Evolutionary conservation across 305 asterid species (phyloP).

Genomic region (Fraxinus albicans): DNA sequence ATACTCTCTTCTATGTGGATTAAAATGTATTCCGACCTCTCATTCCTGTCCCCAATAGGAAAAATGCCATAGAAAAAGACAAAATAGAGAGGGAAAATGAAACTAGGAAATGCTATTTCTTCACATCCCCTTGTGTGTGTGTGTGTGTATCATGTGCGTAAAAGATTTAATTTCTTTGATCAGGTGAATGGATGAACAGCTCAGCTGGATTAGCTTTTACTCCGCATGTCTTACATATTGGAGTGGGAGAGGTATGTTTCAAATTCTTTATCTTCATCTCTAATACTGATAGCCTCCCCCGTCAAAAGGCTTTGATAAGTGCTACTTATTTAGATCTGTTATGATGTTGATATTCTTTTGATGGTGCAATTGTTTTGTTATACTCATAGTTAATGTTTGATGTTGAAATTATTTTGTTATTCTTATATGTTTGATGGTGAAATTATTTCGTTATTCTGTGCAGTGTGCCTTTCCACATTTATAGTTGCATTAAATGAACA

Average conservation of each 20-base stretch:
- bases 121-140: background rate
- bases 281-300: background rate
- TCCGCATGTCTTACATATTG: conserved; percentile 51
- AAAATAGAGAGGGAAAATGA: background rate
- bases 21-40: background rate
- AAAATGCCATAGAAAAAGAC: background rate
- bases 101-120: background rate
- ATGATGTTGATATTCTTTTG: background rate
- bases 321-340: background rate
- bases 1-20: background rate
- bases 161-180: background rate
- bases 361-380: background rate
- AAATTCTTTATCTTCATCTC: background rate
- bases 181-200: conserved; percentile 73
- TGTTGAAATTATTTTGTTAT: background rate
- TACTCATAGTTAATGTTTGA: background rate
- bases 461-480: background rate
- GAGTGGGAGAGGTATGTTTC: conserved; percentile 51
- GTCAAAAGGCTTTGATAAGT: background rate
- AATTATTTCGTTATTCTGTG: background rate
- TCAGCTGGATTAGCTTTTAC: conserved; percentile 69
- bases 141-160: background rate
- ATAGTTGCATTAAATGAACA: background rate
- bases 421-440: background rate
- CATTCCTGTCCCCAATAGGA: background rate